Conservation (phyloP, 345 rosid species). For the Ricinus communis region DNA sequence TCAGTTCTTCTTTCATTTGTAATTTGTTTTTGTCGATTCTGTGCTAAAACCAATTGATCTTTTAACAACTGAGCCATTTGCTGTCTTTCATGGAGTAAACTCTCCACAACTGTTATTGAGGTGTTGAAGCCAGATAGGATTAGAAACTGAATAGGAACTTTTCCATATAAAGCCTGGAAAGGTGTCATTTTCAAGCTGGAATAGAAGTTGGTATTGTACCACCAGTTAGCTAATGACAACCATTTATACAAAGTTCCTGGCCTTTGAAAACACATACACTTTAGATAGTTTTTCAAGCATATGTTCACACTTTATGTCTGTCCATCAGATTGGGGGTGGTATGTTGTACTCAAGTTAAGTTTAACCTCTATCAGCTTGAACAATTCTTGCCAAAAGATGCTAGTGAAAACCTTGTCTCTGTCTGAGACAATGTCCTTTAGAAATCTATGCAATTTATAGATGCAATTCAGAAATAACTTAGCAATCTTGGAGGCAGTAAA, state of each 20-base stretch:
- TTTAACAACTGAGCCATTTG: no score
- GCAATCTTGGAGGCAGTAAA: not conserved
- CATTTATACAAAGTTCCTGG: not conserved
- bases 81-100: not conserved
- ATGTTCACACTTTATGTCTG: not conserved
- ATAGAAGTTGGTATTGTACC: not conserved
- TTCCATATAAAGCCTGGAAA: not conserved
- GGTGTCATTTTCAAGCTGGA: not conserved
- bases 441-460: not conserved
- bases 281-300: not conserved
- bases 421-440: not conserved
- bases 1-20: not conserved
- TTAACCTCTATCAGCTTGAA: not conserved
- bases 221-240: not conserved
- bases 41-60: no score
- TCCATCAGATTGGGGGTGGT: not conserved
- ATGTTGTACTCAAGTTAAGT: not conserved
- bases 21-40: not conserved
- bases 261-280: no score
- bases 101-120: no score
- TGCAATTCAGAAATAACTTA: not conserved
- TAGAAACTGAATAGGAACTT: fast-evolving
- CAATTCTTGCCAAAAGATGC: not conserved
- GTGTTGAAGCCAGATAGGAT: no score
- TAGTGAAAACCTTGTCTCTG: not conserved